Evolutionary conservation across 495 filamentous ascomycete species (phyloP).

Genomic region (Lindgomyces ingoldianus): DNA sequence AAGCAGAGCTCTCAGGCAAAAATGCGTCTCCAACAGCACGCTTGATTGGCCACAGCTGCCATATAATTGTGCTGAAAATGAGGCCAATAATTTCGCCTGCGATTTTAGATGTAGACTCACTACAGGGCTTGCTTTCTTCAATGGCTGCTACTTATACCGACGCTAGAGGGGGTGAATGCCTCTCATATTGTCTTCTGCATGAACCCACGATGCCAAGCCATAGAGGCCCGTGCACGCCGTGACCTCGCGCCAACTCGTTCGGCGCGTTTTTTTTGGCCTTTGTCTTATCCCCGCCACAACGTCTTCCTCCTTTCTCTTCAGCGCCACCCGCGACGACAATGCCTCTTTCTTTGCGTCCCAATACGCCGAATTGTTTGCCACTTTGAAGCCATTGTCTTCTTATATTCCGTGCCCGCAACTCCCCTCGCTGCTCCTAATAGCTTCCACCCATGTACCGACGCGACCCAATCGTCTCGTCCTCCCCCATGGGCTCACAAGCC

Average conservation of each 20-base stretch:
- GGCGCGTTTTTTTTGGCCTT: not conserved
- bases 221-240: not conserved
- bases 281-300: not conserved
- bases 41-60: too few species aligned
- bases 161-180: too few species aligned
- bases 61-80: too few species aligned
- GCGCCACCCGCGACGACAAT: conserved; percentile 2
- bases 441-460: conserved; percentile 20
- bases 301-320: not conserved
- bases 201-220: too few species aligned
- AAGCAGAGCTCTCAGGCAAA: too few species aligned
- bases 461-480: conserved; percentile 26
- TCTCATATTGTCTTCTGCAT: too few species aligned
- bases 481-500: conserved; percentile 12
- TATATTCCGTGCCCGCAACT: not conserved
- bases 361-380: not conserved
- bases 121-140: too few species aligned
- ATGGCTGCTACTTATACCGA: too few species aligned
- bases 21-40: too few species aligned
- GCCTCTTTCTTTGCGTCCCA: not conserved
- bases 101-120: too few species aligned
- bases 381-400: not conserved
- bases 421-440: not conserved
- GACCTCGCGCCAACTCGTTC: not conserved
- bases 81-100: too few species aligned